Percentiles rank a stretch among this genome's conserved stretches.
phyloP scores from a whole-genome alignment of 2,329 filamentous ascomycete genomes.

The Xylariaceae sp. region DNA sequence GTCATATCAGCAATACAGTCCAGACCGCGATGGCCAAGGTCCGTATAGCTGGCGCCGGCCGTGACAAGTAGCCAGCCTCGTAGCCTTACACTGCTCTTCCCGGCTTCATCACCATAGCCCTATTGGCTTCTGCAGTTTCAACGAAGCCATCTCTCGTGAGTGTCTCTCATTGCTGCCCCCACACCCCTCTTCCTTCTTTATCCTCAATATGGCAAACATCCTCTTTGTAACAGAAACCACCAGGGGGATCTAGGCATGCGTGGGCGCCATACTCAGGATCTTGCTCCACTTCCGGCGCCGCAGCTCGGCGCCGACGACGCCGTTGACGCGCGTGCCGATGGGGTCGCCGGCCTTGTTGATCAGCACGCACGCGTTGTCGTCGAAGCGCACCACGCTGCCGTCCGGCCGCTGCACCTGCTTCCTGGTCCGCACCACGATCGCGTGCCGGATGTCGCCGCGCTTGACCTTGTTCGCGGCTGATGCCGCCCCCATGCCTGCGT shows the following conservation, averaged over 20 bases:
- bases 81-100: not conserved
- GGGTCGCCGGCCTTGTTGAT: constrained; percentile 97
- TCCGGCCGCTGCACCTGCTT: constrained; percentile 88
- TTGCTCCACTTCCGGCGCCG: constrained; percentile 96
- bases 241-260: constrained; percentile 54
- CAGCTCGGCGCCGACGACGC: constrained; percentile 88
- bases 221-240: not conserved
- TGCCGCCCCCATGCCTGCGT: constrained; percentile 73
- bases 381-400: constrained; percentile 89
- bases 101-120: not conserved
- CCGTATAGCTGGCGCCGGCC: not conserved
- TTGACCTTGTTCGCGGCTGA: constrained; percentile 89
- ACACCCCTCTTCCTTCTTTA: not conserved
- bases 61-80: not conserved
- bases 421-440: constrained; percentile 88
- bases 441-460: constrained; percentile 94
- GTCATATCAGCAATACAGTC: not conserved
- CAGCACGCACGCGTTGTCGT: constrained; percentile 97
- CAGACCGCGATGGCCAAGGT: not conserved
- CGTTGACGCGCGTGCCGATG: constrained; percentile 89
- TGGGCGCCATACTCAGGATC: constrained; percentile 91
- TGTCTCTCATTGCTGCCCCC: not conserved
- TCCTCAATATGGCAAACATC: not conserved
- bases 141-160: not conserved
- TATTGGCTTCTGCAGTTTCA: not conserved